Evolutionary conservation across 1,284 basidiomycete species (phyloP), one percentile per base, ranked within the genome.

Genomic region (Naganishia liquefaciens): DNA sequence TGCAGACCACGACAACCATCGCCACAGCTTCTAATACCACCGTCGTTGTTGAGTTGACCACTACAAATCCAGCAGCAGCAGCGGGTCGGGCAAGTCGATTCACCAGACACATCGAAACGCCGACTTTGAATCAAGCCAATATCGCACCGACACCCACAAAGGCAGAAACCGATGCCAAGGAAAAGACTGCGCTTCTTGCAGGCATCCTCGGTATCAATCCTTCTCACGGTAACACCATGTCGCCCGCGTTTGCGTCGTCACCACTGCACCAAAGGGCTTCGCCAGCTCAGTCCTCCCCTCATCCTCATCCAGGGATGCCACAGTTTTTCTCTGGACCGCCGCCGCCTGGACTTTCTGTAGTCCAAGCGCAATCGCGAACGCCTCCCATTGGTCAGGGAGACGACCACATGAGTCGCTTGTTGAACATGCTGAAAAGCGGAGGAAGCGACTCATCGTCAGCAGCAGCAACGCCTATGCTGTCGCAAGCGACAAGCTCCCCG

Each of bases 351-450:
- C 42, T 54, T 23, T 39, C 33, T 37, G 9, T 13, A 10, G 10
- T 13, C 13, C 10, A 2, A 2, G 13, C 13, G 13, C 33, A 37
- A 5, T 37, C 33, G 9, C 33, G 13, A 9, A 37, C 33, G 33
- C 33, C 33, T 13, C 33, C 33, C 13, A 7, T 28, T 50, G 53
- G 54, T 19, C 30, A 57, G 37, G 21, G 27, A 19, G 44, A 51
- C 49, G 63, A 64, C 9, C 63, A 64, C 33, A 64, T 64, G 63
- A 64, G 54, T 27, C 44, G 63, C 30, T 33, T 64, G 37, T n/a
- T 64, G 53, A 54, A 54, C 11, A 64, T 64, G 63, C 30, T 64
- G 30, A 64, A 64, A 23, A 37, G 44, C 27, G 30, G 25, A 10
- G 63, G 51, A 2, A 3, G 33, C 33, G 13, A 37, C 33, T 37